These are phyloP conservation scores for Arthroderma uncinatum DNA, from an alignment of 2,329 filamentous ascomycete species.

Conservation along the genomic window DNA sequence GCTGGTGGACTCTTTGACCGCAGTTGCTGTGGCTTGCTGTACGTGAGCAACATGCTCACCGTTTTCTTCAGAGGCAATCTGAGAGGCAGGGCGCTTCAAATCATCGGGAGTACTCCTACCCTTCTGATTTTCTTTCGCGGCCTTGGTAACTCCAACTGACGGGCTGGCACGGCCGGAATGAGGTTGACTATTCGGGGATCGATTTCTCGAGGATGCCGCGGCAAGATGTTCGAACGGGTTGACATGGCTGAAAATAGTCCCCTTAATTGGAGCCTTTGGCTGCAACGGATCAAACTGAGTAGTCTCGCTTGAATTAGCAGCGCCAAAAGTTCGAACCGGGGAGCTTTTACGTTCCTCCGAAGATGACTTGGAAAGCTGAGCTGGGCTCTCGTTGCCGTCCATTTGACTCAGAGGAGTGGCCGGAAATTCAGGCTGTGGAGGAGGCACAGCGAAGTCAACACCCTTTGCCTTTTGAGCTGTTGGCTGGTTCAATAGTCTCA, in stretches of 20 bases:
- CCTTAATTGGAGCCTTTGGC: constrained; percentile 27
- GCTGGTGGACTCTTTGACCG: neutral
- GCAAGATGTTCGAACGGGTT: constrained; percentile 62
- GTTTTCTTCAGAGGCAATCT: neutral
- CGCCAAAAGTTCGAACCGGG: constrained; percentile 25
- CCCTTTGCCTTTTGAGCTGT: constrained; percentile 28
- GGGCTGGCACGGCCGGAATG: constrained; percentile 28
- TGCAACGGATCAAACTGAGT: constrained; percentile 31
- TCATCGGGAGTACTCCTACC: neutral
- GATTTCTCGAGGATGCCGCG: constrained; percentile 50
- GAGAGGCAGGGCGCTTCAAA: neutral
- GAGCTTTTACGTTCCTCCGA: constrained; percentile 17
- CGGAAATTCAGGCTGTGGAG: constrained; percentile 19
- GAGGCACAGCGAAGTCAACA: constrained; percentile 17
- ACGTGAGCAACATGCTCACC: neutral
- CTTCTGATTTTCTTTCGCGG: constrained; percentile 9
- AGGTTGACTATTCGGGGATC: constrained; percentile 39
- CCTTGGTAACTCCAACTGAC: constrained; percentile 23
- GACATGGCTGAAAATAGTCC: constrained; percentile 54
- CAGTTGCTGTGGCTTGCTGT: neutral
- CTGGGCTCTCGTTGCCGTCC: constrained; percentile 11
- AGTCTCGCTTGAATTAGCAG: constrained; percentile 18
- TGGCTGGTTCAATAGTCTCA: constrained; percentile 72
- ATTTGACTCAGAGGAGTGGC: constrained; percentile 9
- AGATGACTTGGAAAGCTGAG: neutral